A percentile compares a stretch with the other conserved stretches of the same genome.
phyloP scores from a whole-genome alignment of 805 yeast species.

The Scheffersomyces coipomensis region DNA sequence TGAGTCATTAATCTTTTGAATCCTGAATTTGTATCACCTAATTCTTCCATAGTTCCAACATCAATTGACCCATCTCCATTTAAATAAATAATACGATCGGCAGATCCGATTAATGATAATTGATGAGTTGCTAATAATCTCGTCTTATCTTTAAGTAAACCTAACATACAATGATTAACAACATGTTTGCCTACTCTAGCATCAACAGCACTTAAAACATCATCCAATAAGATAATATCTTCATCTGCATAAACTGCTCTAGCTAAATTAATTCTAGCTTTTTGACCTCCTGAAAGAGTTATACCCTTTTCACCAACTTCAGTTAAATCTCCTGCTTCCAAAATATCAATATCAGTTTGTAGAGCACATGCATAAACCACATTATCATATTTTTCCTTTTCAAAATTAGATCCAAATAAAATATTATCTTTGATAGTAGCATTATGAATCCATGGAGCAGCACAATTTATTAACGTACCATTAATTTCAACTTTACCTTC shows the following conservation, averaged over 20 bases:
- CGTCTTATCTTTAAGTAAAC: constrained; percentile 57
- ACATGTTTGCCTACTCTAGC: constrained; percentile 84
- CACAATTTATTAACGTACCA: constrained; percentile 55
- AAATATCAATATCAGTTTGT: constrained; percentile 57
- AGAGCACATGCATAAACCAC: constrained; percentile 68
- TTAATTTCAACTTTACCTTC: constrained; percentile 51
- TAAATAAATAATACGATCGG: constrained; percentile 70
- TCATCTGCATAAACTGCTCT: constrained; percentile 72
- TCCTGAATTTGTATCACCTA: constrained; percentile 35
- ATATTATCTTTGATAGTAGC: constrained; percentile 76
- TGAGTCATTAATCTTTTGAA: constrained; percentile 40
- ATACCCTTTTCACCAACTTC: constrained; percentile 87
- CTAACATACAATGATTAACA: constrained; percentile 65
- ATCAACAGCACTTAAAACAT: constrained; percentile 82
- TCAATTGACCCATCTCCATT: constrained; percentile 62
- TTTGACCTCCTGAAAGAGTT: constrained; percentile 86
- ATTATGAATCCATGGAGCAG: constrained; percentile 84
- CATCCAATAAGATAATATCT: constrained; percentile 71
- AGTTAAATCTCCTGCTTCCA: constrained; percentile 75
- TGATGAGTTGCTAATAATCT: constrained; percentile 85
- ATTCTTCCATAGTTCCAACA: constrained; percentile 59
- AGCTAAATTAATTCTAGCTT: constrained; percentile 77
- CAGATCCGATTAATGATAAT: constrained; percentile 63
- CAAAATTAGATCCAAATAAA: constrained; percentile 58
- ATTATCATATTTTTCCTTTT: constrained; percentile 48